Conservation (phyloP, 371 early-diverging fungal genomes). For the Zancudomyces culisetae region DNA sequence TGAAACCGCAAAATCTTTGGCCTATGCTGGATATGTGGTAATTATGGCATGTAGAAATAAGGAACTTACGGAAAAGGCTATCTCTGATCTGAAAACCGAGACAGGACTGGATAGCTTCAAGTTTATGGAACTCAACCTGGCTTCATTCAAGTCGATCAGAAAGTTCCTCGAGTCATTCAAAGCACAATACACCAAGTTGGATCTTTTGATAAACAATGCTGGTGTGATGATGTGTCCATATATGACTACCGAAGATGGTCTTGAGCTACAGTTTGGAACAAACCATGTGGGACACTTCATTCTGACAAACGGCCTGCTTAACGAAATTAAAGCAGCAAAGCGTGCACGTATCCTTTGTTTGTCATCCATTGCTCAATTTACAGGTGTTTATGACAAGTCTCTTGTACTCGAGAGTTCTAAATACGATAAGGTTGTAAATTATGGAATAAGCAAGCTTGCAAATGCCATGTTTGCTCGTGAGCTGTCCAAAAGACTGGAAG, state of each 20-base stretch:
- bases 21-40: conserved; percentile 15
- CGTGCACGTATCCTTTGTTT: conserved; percentile 31
- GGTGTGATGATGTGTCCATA: conserved; percentile 52
- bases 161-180: conserved; percentile 32
- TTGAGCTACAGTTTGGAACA: conserved; percentile 49
- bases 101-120: conserved; percentile 31
- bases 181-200: conserved; percentile 25
- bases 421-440: conserved; percentile 26
- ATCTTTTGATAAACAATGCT: conserved; percentile 43
- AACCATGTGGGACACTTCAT: conserved; percentile 64
- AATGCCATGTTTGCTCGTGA: conserved; percentile 39
- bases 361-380: conserved; percentile 23
- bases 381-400: conserved; percentile 27
- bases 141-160: conserved; percentile 30
- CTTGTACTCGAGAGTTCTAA: conserved; percentile 10
- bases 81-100: conserved; percentile 29
- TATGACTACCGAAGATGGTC: conserved; percentile 37
- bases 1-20: conserved; percentile 20
- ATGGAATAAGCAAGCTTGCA: conserved; percentile 39
- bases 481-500: conserved; percentile 27
- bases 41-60: conserved; percentile 36
- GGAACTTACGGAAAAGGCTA: conserved; percentile 24
- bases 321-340: conserved; percentile 25
- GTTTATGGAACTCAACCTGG: conserved; percentile 34
- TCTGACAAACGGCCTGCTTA: conserved; percentile 44